These are phyloP conservation scores for Flaveria ramosissima DNA, from an alignment of 129 eudicot genomes.

Conservation along the genomic window DNA sequence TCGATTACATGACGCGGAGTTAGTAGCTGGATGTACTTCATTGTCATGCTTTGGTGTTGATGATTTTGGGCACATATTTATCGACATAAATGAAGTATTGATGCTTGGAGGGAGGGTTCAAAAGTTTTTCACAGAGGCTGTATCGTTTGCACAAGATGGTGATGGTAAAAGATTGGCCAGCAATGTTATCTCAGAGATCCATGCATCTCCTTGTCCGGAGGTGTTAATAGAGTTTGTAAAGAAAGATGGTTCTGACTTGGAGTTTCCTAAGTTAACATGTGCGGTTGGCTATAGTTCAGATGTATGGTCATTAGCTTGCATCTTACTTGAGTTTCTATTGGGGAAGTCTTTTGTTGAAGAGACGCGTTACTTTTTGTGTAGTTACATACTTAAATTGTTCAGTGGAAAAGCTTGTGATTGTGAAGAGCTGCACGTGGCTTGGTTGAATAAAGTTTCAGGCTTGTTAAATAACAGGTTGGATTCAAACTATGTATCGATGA, in stretches of 20 bases:
- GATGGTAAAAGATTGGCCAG: conserved; percentile 23
- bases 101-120: conserved; percentile 41
- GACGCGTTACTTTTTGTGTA: conserved; percentile 34
- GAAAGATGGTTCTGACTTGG: conserved; percentile 46
- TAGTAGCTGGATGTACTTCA: conserved; percentile 51
- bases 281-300: conserved; percentile 59
- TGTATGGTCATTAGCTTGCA: conserved; percentile 79
- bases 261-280: conserved; percentile 23
- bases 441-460: conserved; percentile 51
- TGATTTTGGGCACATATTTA: conserved; percentile 53
- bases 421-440: conserved; percentile 33
- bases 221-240: conserved; percentile 43
- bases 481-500: conserved; percentile 26
- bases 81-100: conserved; percentile 53
- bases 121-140: conserved; percentile 29
- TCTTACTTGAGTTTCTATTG: conserved; percentile 49
- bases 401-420: conserved; percentile 40
- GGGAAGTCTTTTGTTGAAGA: conserved; percentile 63
- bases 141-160: conserved; percentile 7
- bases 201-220: conserved; percentile 69
- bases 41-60: conserved; percentile 49
- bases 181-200: conserved; percentile 9
- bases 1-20: conserved; percentile 46
- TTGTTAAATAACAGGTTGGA: conserved; percentile 42
- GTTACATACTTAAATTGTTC: conserved; percentile 28